Evolutionary conservation across 1,284 basidiomycete species (phyloP), one percentile per base, ranked within the genome.

Genomic region (Rhodotorula sp.): DNA sequence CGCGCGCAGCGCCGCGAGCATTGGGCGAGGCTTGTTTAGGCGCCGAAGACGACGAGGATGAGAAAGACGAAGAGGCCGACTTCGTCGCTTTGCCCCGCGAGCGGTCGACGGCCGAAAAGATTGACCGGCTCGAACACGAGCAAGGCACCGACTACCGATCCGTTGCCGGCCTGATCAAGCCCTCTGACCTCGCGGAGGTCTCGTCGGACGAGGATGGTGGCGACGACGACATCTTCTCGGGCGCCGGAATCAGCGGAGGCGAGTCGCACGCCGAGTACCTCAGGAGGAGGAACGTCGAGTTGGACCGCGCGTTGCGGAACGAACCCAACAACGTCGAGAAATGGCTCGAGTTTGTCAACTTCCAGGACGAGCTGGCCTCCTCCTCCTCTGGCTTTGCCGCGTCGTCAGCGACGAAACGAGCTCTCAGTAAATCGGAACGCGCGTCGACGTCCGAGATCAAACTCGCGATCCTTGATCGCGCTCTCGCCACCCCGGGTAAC

Each of bases 341-440:
- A 14, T 93, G 91, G 91, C 80, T 91, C n/a, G 82, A 83, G 6
- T 82, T 92, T 29, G 80, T 91, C 30, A 83, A 55, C 22, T 74
- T 77, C n/a, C 77, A 78, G 37, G 76, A 77, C 63, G 64, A 75
- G 33, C 65, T 76, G 18, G 67, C 69, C 12, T 63, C 68, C 29
- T 48, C 69, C 12, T 63, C 68, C 29, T 48, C 62, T 20, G 61
- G 56, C 45, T 71, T 71, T 44, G n/a, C 64, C 24, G 64, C 69
- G 14, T 87, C 67, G 85, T 33, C 58, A 3, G 55, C 62, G n/a
- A 85, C 0, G 83, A 84, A 15, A 82, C 88, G 51, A 86, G 89
- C 6, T 67, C 83, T 44, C 80, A 82, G 17, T 86, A 84, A 79
- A 84, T 85, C 46, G 86, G 88, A 44, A 84, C 87, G 8, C 5